Evolutionary conservation across 148 eudicot genomes (phyloP).

Genomic region (Chenopodium quinoa): DNA sequence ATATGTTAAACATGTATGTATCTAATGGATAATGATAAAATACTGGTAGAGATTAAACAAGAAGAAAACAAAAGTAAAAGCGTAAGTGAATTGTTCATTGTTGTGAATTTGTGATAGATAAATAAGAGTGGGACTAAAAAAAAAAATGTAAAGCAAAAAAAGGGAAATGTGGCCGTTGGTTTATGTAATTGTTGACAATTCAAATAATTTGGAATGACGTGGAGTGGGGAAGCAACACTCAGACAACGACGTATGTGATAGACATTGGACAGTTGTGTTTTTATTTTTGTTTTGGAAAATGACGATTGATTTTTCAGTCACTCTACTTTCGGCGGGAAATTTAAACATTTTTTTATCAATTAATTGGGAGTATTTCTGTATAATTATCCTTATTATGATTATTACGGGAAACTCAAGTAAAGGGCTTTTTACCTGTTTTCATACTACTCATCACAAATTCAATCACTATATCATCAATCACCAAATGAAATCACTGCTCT

Average conservation of each 20-base stretch:
- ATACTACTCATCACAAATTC: not conserved
- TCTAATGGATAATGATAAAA: not conserved
- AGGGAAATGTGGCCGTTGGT: slow-evolving; percentile 1
- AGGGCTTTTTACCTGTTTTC: slow-evolving; percentile 1
- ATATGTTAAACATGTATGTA: too few species aligned
- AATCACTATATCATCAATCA: not conserved
- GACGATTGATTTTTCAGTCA: not conserved
- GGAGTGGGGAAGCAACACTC: not conserved
- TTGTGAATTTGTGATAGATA: not conserved
- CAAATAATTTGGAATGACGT: slow-evolving; percentile 13
- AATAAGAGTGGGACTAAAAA: not conserved
- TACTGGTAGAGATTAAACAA: not conserved
- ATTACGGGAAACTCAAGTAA: slow-evolving; percentile 31
- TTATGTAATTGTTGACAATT: slow-evolving; percentile 15
- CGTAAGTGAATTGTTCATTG: not conserved
- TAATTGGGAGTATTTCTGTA: too few species aligned
- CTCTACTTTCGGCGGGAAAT: slow-evolving; percentile 38
- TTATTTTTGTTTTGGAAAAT: not conserved
- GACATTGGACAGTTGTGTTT: not conserved
- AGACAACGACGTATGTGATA: slow-evolving; percentile 15
- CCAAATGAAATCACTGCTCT: not conserved
- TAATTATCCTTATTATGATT: not conserved
- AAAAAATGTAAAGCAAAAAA: not conserved
- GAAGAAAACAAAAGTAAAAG: not conserved
- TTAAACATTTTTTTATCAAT: not conserved